These are phyloP conservation scores for Kwoniella dejecticola DNA, from an alignment of 768 basidiomycete species.

Conservation along the genomic window DNA sequence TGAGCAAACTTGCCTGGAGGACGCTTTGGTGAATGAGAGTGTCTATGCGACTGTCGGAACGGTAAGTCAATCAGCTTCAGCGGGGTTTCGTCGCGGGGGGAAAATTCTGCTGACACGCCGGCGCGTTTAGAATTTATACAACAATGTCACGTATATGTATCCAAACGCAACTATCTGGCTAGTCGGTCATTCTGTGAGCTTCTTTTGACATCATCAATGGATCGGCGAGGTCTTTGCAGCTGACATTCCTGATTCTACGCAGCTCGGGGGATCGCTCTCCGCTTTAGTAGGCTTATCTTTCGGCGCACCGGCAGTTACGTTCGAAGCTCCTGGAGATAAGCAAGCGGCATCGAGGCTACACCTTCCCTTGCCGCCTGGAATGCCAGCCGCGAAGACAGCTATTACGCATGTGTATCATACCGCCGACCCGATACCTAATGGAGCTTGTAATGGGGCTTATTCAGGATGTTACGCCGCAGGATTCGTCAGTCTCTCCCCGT, in stretches of 20 bases:
- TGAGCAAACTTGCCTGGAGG: conserved; percentile 76
- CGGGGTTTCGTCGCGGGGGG: too few relatives aligned
- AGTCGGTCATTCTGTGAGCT: conserved; percentile 60
- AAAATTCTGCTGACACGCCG: conserved; percentile 15
- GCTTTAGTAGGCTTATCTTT: conserved; percentile 85
- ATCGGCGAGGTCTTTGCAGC: background rate
- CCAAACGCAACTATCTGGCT: conserved; percentile 89
- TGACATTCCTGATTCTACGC: conserved; percentile 56
- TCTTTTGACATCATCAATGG: background rate
- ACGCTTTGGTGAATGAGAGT: conserved; percentile 73
- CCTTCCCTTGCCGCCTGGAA: conserved; percentile 74
- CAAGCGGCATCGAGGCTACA: conserved; percentile 78
- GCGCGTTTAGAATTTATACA: conserved; percentile 93
- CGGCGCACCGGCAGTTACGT: conserved; percentile 86
- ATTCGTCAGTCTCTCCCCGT: conserved; percentile 60
- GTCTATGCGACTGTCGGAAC: conserved; percentile 84
- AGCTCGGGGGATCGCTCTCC: conserved; percentile 82
- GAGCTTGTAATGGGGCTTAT: conserved; percentile 54
- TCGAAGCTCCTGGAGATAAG: conserved; percentile 85
- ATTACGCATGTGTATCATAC: conserved; percentile 89
- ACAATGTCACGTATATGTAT: conserved; percentile 87
- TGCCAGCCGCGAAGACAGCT: conserved; percentile 48
- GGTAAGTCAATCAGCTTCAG: too few relatives aligned
- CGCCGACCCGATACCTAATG: conserved; percentile 86
- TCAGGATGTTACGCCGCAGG: conserved; percentile 80